Percentiles rank a stretch among this genome's conserved stretches.
Conservation (phyloP, 1,284 basidiomycete species). For the Prillingera fragicola region DNA sequence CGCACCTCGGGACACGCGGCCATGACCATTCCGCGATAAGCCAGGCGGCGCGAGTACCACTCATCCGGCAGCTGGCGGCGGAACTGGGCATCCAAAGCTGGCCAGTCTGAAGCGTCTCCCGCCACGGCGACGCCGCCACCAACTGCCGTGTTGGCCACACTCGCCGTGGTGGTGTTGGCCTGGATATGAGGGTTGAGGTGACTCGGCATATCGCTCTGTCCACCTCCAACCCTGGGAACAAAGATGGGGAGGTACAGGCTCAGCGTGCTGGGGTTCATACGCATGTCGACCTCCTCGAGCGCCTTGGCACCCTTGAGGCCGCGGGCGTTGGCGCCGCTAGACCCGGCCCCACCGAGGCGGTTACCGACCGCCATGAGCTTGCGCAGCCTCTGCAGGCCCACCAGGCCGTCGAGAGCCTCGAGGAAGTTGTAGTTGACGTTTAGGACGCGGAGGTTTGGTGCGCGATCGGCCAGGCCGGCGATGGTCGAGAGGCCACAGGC, state of each 20-base stretch:
- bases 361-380: conserved; percentile 82
- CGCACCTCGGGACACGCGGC: conserved; percentile 60
- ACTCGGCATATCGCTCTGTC: conserved; percentile 1
- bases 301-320: conserved; percentile 63
- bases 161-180: conserved; percentile 4
- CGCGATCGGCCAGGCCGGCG: conserved; percentile 57
- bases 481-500: conserved; percentile 76
- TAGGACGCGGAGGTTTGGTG: conserved; percentile 83
- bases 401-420: conserved; percentile 61
- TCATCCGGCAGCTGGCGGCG: conserved; percentile 80
- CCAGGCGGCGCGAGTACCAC: conserved; percentile 73
- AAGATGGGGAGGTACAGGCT: conserved; percentile 87
- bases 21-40: conserved; percentile 82
- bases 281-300: conserved; percentile 82
- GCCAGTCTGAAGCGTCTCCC: conserved; percentile 45
- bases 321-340: conserved; percentile 59
- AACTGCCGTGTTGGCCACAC: not conserved
- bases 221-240: conserved; percentile 42
- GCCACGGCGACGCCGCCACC: conserved; percentile 8
- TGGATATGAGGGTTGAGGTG: conserved; percentile 11
- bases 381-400: conserved; percentile 66
- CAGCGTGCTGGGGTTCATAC: conserved; percentile 93
- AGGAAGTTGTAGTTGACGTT: conserved; percentile 96
- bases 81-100: conserved; percentile 74
- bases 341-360: conserved; percentile 56